These are phyloP conservation scores for Microbotryum intermedium DNA, from an alignment of 1,284 basidiomycete species.

Conservation along the genomic window DNA sequence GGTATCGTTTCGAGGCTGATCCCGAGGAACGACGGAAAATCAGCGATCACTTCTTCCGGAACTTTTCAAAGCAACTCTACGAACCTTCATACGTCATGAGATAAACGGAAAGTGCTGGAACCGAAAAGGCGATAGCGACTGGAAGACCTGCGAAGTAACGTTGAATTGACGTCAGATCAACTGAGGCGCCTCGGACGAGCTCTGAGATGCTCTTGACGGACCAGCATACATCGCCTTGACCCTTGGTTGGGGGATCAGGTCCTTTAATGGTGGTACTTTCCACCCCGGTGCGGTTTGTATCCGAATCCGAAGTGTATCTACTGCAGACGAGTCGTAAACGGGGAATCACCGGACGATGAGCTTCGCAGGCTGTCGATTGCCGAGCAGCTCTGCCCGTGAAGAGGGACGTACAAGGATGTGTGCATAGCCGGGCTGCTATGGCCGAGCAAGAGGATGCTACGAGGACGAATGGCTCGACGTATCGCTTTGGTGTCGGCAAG, in stretches of 20 bases:
- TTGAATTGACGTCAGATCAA: not conserved
- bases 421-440: conserved; percentile 21
- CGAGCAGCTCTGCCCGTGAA: not conserved
- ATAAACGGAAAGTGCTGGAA: conserved; percentile 30
- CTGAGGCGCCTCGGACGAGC: not conserved
- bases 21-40: not conserved
- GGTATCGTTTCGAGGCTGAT: conserved; percentile 25
- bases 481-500: not conserved
- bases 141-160: conserved; percentile 21
- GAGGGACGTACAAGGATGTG: conserved; percentile 29
- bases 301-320: conserved; percentile 31
- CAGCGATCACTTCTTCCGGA: not conserved
- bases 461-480: conserved; percentile 27
- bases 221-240: conserved; percentile 26
- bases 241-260: conserved; percentile 25
- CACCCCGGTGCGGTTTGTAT: conserved; percentile 30
- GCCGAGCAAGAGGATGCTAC: conserved; percentile 25
- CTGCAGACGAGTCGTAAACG: conserved; percentile 3
- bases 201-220: not conserved
- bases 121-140: conserved; percentile 31
- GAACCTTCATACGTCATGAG: conserved; percentile 30
- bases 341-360: not conserved
- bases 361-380: not conserved
- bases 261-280: conserved; percentile 21
- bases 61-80: not conserved